Conservation (phyloP, 2,329 filamentous ascomycete species). For the Hyphodiscus sp. region DNA sequence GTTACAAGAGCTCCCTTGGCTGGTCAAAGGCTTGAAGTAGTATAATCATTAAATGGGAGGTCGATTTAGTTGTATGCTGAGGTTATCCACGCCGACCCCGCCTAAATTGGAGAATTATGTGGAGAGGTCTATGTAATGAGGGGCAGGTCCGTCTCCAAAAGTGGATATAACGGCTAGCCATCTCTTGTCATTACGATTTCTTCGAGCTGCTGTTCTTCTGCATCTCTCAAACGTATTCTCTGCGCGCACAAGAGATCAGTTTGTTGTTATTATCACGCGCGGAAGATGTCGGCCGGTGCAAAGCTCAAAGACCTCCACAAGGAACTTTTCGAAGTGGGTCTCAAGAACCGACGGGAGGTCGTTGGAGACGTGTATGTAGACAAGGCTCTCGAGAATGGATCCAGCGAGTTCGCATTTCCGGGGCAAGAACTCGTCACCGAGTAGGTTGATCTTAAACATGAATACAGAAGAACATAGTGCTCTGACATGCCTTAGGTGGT, state of each 20-base stretch:
- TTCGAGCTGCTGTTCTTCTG: neutral
- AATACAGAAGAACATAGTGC: neutral
- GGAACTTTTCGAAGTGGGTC: conserved; percentile 46
- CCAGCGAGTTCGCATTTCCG: conserved; percentile 51
- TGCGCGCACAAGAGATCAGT: neutral
- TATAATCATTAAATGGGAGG: too few relatives aligned
- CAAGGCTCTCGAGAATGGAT: conserved; percentile 46
- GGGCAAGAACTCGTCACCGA: conserved; percentile 59
- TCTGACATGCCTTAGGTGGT: conserved; percentile 31
- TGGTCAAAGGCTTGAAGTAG: too few relatives aligned
- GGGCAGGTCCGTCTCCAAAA: neutral
- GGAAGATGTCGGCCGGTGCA: neutral
- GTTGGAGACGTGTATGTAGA: conserved; percentile 57
- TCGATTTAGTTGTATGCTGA: neutral
- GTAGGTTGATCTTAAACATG: neutral
- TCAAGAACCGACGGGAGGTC: conserved; percentile 53
- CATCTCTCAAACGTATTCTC: neutral
- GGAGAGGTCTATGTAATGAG: neutral
- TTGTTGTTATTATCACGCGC: neutral
- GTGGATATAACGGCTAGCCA: neutral
- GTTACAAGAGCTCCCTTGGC: too few relatives aligned
- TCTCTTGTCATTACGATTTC: neutral
- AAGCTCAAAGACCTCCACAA: neutral
- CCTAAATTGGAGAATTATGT: neutral
- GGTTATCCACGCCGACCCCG: neutral